Base-by-base conservation (phyloP, 495 filamentous ascomycete species). In the Articulospora tetracladia region DNA sequence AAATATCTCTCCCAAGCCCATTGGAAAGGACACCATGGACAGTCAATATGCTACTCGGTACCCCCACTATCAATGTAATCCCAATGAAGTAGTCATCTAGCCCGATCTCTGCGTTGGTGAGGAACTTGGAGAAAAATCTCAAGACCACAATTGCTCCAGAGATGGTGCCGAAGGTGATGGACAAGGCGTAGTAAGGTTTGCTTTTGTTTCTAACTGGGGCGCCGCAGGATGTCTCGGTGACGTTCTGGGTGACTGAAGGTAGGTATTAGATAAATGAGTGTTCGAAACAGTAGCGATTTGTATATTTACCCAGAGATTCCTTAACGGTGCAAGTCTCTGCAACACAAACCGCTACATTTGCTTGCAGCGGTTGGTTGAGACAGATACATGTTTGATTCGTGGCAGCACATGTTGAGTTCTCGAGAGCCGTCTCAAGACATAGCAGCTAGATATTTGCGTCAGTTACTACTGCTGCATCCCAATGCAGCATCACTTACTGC, bases 301-400 rank as follows among this genome's bases (percentile, higher is more conserved):
- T n/a, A 32, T 10, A 63, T 64, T 61, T 63, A 74, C 72, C 36
- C 26, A 74, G 53, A 52, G 59, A 60, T 55, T 74, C 66, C 10
- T 64, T 64, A 28, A 72, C 64, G 23, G 71, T 64, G 57, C 73
- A 75, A 34, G 61, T 59, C 8, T 30, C 11, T 25, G 55, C 28
- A 6, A 75, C 65, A 22, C 73, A 75, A 34, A 59, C 39, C 28
- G 69, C 66, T 39, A 74, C 64, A 13, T 65, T 34, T 12, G 36
- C 44, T 36, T 66, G 65, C 8, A 75, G 58, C 12, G 55, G 7
- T 19, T 22, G 57, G 57, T 70, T 70, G 19, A 61, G 59, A 56
- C 73, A 75, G 24, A 72, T 51, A 47, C 73, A 75, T 19, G 70
- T 68, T 22, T 62, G 58, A 60, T 75, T 71, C 26, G 65, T 69